These are phyloP conservation scores for Colletotrichum aenigma DNA, from an alignment of 2,329 filamentous ascomycete genomes.

Conservation along the genomic window DNA sequence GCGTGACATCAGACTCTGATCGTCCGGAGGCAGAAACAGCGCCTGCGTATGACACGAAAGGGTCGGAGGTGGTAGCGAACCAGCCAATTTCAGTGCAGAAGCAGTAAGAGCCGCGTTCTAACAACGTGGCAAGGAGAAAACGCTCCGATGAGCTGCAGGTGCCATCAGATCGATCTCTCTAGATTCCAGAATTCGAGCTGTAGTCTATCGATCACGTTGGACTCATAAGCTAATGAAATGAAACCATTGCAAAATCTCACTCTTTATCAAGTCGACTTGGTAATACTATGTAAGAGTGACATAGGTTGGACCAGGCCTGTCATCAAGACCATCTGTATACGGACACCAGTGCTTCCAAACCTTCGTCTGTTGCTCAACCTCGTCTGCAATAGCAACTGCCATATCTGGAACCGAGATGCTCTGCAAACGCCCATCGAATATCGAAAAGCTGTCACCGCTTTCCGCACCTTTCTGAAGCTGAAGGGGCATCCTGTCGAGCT, in stretches of 20 bases:
- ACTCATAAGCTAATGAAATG: too few species aligned
- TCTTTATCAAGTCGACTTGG: background rate
- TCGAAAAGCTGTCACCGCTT: background rate
- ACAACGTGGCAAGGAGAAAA: accelerated
- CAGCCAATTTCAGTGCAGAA: background rate
- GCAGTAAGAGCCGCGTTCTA: accelerated
- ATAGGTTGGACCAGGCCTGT: background rate
- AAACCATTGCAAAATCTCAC: too few species aligned
- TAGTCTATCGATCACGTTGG: too few species aligned
- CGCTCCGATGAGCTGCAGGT: background rate
- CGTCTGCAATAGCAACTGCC: background rate
- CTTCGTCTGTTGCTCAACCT: background rate
- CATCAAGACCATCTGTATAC: background rate
- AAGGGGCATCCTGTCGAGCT: background rate
- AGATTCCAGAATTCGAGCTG: too few species aligned
- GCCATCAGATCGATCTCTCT: background rate
- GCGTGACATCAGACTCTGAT: conserved; percentile 1
- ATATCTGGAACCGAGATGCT: conserved; percentile 1
- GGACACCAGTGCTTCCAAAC: conserved; percentile 1
- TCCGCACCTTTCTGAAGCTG: background rate
- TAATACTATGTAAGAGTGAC: background rate
- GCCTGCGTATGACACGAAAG: background rate
- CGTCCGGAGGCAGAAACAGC: background rate
- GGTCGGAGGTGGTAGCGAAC: background rate
- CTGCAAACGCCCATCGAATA: background rate